phyloP scores from a whole-genome alignment of 2,329 filamentous ascomycete species.

The Aspergillus phoenicis region DNA sequence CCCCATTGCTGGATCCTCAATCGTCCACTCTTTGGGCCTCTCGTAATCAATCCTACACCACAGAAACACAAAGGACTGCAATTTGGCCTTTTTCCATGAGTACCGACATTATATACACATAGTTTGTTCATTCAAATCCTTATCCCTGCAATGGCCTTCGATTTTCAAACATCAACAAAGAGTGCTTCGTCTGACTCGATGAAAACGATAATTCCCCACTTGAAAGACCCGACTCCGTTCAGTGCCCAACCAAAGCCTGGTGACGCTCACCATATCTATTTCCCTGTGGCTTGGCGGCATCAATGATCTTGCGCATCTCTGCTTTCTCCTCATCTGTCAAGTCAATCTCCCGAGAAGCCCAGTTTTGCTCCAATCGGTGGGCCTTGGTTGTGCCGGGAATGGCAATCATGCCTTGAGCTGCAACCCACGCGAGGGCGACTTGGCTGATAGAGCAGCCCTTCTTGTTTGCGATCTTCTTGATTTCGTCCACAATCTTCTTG shows the following conservation, averaged over 20 bases:
- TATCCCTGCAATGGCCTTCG: background rate
- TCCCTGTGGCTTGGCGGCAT: conserved; percentile 42
- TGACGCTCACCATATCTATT: conserved; percentile 36
- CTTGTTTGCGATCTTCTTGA: conserved; percentile 43
- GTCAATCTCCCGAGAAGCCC: conserved; percentile 40
- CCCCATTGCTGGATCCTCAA: background rate
- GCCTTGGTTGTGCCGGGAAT: conserved; percentile 52
- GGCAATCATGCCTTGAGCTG: conserved; percentile 47
- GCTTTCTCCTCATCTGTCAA: conserved; percentile 42
- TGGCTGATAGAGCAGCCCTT: conserved; percentile 41
- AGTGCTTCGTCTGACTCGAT: background rate
- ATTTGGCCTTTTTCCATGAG: background rate
- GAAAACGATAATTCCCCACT: background rate
- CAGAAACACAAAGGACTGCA: background rate
- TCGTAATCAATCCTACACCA: background rate
- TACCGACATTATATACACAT: background rate
- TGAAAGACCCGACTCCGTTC: background rate
- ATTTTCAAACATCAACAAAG: background rate
- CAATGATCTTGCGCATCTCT: conserved; percentile 45
- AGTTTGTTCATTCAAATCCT: too few relatives aligned
- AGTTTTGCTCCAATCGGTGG: conserved; percentile 45
- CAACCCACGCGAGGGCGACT: conserved; percentile 46
- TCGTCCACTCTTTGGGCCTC: background rate
- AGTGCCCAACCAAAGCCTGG: conserved; percentile 32
- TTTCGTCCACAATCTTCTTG: conserved; percentile 44